Evolutionary conservation across 1,139 yeast genomes (phyloP).

Genomic region (Barnettozyma hawaiiensis): DNA sequence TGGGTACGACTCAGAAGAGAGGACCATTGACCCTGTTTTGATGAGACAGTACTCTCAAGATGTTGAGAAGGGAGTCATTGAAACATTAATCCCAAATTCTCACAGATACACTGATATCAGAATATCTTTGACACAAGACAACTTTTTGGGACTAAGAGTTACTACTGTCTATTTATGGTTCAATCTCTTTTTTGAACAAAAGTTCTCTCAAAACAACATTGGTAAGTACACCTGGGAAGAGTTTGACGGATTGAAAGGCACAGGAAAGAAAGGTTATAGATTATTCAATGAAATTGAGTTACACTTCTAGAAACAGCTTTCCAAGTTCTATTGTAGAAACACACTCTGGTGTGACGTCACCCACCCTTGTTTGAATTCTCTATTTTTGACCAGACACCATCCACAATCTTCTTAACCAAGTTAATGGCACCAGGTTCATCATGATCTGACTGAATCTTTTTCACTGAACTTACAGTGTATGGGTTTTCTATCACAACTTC

Average conservation of each 20-base stretch:
- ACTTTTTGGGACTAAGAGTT: conserved; percentile 1
- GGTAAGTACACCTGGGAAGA: conserved; percentile 41
- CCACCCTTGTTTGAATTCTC: conserved; percentile 58
- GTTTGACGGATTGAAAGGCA: conserved; percentile 69
- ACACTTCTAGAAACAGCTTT: conserved; percentile 20
- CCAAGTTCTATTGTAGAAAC: not conserved
- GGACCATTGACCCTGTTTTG: not conserved
- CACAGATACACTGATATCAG: conserved; percentile 10
- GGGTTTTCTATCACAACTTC: conserved; percentile 48
- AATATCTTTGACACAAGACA: conserved; percentile 2
- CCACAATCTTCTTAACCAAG: conserved; percentile 48
- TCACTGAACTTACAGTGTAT: conserved; percentile 35
- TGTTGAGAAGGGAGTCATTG: not conserved
- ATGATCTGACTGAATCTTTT: conserved; percentile 11
- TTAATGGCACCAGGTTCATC: conserved; percentile 37
- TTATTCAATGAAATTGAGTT: conserved; percentile 39
- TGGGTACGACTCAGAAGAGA: conserved; percentile 4
- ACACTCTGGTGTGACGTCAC: conserved; percentile 25
- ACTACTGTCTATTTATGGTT: conserved; percentile 34
- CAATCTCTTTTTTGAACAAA: conserved; percentile 31
- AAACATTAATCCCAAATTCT: conserved; percentile 1
- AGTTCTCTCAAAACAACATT: not conserved
- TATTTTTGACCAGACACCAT: conserved; percentile 50
- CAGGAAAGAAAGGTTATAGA: conserved; percentile 45
- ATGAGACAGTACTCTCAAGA: conserved; percentile 5